Evolutionary conservation across 768 basidiomycete genomes (phyloP).

Genomic region (Sistotremastrum niveocremeum): DNA sequence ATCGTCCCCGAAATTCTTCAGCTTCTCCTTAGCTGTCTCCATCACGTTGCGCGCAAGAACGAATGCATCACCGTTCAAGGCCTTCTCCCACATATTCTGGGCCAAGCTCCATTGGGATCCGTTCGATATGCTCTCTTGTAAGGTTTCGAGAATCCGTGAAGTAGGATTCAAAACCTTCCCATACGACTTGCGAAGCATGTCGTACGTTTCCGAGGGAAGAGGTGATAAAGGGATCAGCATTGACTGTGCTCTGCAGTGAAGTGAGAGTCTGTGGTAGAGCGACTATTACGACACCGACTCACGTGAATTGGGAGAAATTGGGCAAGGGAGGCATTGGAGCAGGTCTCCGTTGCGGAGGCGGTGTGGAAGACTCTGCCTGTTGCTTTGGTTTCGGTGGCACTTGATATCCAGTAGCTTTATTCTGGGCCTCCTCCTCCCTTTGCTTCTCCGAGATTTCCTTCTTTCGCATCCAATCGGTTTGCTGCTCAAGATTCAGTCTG

Average conservation of each 20-base stretch:
- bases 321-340: slow-evolving; percentile 29
- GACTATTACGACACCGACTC: slow-evolving; percentile 14
- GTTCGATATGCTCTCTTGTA: slow-evolving; percentile 38
- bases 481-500: slow-evolving; percentile 40
- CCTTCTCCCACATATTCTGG: slow-evolving; percentile 47
- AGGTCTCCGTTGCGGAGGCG: slow-evolving; percentile 8
- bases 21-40: too few species aligned
- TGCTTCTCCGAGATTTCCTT: slow-evolving; percentile 31
- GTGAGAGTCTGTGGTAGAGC: background rate
- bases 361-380: slow-evolving; percentile 10
- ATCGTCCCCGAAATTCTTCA: too few species aligned
- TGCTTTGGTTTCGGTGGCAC: slow-evolving; percentile 10
- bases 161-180: slow-evolving; percentile 46
- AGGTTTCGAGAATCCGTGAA: slow-evolving; percentile 32
- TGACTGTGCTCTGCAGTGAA: slow-evolving; percentile 29
- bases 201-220: slow-evolving; percentile 21
- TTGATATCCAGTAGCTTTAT: slow-evolving; percentile 10
- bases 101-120: slow-evolving; percentile 50
- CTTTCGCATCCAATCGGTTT: slow-evolving; percentile 27
- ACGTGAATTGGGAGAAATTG: slow-evolving; percentile 28
- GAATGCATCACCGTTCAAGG: slow-evolving; percentile 46
- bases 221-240: slow-evolving; percentile 47
- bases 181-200: slow-evolving; percentile 37
- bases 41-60: slow-evolving; percentile 24
- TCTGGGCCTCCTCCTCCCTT: slow-evolving; percentile 36